These are phyloP conservation scores for Phytophthora chlamydospora DNA, from an alignment of 352 stramenopile species.

Conservation along the genomic window DNA sequence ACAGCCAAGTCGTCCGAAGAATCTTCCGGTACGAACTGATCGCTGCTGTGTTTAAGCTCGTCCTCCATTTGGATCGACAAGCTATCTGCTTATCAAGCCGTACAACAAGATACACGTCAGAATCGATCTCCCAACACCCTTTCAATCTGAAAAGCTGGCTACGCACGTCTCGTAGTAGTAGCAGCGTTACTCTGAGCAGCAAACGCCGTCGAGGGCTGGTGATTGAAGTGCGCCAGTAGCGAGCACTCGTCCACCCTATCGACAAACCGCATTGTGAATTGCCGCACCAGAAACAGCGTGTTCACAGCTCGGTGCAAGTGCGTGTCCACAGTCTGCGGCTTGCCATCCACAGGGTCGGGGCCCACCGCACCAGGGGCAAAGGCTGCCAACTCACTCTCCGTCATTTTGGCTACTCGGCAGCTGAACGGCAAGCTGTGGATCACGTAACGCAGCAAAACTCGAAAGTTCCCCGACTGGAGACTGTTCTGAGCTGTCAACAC, in stretches of 20 bases:
- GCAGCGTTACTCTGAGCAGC: background rate
- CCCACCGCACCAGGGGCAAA: constrained; percentile 32
- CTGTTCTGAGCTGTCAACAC: constrained; percentile 63
- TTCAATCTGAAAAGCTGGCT: too few species aligned
- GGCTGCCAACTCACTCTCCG: constrained; percentile 47
- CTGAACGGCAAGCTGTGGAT: constrained; percentile 61
- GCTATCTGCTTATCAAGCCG: constrained; percentile 15
- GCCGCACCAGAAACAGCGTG: constrained; percentile 73
- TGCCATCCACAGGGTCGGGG: constrained; percentile 25
- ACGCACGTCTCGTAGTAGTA: constrained; percentile 25
- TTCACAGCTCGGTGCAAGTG: constrained; percentile 67
- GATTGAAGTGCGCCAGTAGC: constrained; percentile 71
- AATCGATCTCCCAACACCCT: background rate
- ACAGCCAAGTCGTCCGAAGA: constrained; percentile 65
- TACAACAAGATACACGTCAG: background rate
- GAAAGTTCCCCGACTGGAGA: constrained; percentile 75
- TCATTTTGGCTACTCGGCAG: constrained; percentile 66
- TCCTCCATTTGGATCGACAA: constrained; percentile 42
- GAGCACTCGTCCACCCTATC: constrained; percentile 70
- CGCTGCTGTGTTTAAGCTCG: constrained; percentile 8
- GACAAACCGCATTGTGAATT: constrained; percentile 77
- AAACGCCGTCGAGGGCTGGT: constrained; percentile 23
- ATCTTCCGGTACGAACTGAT: constrained; percentile 16
- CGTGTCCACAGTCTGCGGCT: constrained; percentile 48
- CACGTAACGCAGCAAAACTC: constrained; percentile 67